A percentile compares a stretch with the other conserved stretches of the same genome.
These are phyloP conservation scores for Didymella pinodella DNA, from an alignment of 2,329 filamentous ascomycete species.

Conservation along the genomic window DNA sequence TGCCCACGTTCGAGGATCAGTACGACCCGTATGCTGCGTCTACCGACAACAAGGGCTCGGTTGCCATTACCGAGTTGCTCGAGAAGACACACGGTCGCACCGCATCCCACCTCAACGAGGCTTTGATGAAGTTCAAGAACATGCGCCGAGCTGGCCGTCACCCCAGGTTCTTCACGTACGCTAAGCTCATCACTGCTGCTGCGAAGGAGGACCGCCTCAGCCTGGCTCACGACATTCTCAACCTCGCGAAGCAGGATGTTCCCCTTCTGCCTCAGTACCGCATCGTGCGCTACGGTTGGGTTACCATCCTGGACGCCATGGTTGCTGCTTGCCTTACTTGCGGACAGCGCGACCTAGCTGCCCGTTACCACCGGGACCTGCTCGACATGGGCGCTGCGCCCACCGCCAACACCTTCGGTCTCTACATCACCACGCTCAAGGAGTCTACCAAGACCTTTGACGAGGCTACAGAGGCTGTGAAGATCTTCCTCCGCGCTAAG, in stretches of 20 bases:
- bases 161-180: slow-evolving; percentile 94
- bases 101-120: slow-evolving; percentile 78
- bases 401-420: slow-evolving; percentile 95
- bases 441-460: slow-evolving; percentile 98
- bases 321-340: slow-evolving; percentile 87
- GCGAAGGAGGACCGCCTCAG: slow-evolving; percentile 84
- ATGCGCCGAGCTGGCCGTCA: slow-evolving; percentile 92
- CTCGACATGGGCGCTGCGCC: slow-evolving; percentile 89
- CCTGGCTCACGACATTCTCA: slow-evolving; percentile 83
- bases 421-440: slow-evolving; percentile 99
- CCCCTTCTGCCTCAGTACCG: slow-evolving; percentile 84
- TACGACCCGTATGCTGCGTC: slow-evolving; percentile 90
- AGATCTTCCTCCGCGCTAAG: slow-evolving; percentile 95
- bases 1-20: slow-evolving; percentile 75
- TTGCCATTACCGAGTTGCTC: slow-evolving; percentile 86
- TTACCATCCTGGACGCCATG: slow-evolving; percentile 95
- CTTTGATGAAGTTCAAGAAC: slow-evolving; percentile 84
- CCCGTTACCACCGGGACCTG: slow-evolving; percentile 89
- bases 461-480: slow-evolving; percentile 94
- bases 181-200: slow-evolving; percentile 90
- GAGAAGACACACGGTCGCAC: slow-evolving; percentile 80
- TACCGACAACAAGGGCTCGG: slow-evolving; percentile 93
- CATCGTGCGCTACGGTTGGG: slow-evolving; percentile 93
- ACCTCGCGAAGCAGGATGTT: slow-evolving; percentile 88
- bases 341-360: slow-evolving; percentile 80